Base-by-base conservation (phyloP, 768 basidiomycete genomes). In the Hericium coralloides region DNA sequence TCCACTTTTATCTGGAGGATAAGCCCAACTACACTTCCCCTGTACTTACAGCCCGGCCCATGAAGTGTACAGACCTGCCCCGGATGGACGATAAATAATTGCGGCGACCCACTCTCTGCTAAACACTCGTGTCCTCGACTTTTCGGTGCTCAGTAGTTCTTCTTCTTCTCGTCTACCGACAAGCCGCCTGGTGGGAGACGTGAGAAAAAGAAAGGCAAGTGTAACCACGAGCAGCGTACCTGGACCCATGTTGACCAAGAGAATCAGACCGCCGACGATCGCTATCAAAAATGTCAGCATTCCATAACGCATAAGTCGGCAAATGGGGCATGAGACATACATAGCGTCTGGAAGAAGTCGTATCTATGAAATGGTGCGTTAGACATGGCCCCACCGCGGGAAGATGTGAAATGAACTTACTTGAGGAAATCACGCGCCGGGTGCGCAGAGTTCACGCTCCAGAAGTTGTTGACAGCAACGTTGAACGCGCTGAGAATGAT, bases 151-250 rank as follows among this genome's bases (percentile, higher is more conserved):
- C 58, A 92, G 64, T 81, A 93, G 20, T 85, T 92, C 81, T 98
- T 98, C 80, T 99, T 99, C 81, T 98, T 98, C 79, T 98, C 95
- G 73, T 98, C 97, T 59, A 98, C 91, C 3, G 95, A 98, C 59
- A 98, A 79, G 61, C 95, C 95, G 59, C 97, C 88, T 88, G 52
- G 1, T 45, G 49, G 25, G 9, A 57, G 47, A 18, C 59, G 49
- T 54, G 43, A 39, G 9, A 17, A 50, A 17, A 10, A 36, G 49
- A 37, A 5, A 57, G 56, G 10, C 10, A 4, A 38, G 18, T 38
- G 18, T 10, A 12, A 18, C n/a, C 45, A 18, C 9, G 18, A 23
- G 12, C 18, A 14, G 74, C 79, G 51, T 70, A 87, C 87, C 95
- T 53, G 97, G 94, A 66, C 97, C 97, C 80, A 98, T 94, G 77